Percentiles rank a stretch among this genome's conserved stretches.
These are phyloP conservation scores for Hygrocybe punicea DNA, from an alignment of 768 basidiomycete genomes.

Conservation along the genomic window DNA sequence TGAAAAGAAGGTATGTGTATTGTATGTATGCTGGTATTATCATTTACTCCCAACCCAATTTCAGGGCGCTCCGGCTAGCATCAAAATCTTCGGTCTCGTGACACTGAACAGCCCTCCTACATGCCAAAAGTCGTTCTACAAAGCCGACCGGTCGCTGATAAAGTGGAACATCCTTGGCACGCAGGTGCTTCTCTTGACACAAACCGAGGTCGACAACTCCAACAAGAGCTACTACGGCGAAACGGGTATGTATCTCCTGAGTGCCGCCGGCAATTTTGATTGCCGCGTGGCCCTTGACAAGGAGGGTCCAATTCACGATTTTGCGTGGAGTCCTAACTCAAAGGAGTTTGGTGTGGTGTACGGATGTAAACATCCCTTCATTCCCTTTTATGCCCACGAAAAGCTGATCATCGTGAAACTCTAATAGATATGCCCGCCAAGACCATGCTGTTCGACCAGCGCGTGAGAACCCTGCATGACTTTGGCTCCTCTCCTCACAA, in stretches of 20 bases:
- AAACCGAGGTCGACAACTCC: conserved; percentile 94
- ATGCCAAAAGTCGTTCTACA: conserved; percentile 90
- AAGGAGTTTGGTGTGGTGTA: conserved; percentile 97
- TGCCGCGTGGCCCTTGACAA: conserved; percentile 86
- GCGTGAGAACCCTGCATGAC: conserved; percentile 82
- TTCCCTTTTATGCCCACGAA: not conserved
- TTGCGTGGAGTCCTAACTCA: conserved; percentile 92
- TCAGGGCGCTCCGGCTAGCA: conserved; percentile 81
- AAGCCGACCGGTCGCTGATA: conserved; percentile 87
- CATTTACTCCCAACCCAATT: not conserved
- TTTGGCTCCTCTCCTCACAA: conserved; percentile 90
- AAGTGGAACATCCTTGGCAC: conserved; percentile 98
- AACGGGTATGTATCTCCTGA: conserved; percentile 90
- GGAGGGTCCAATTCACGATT: conserved; percentile 97
- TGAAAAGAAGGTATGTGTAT: conserved; percentile 76
- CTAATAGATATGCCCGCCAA: conserved; percentile 89
- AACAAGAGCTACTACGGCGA: conserved; percentile 99
- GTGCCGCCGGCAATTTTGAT: conserved; percentile 90
- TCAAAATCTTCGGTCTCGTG: conserved; percentile 78
- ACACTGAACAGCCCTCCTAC: conserved; percentile 60
- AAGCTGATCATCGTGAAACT: conserved; percentile 2
- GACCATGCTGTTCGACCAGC: conserved; percentile 85
- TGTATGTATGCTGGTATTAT: not conserved
- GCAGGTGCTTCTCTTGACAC: conserved; percentile 85
- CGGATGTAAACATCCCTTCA: conserved; percentile 66